Evolutionary conservation across 1,284 basidiomycete genomes (phyloP), one percentile per base, ranked within the genome.

Genomic region (Ustanciosporium gigantosporum): DNA sequence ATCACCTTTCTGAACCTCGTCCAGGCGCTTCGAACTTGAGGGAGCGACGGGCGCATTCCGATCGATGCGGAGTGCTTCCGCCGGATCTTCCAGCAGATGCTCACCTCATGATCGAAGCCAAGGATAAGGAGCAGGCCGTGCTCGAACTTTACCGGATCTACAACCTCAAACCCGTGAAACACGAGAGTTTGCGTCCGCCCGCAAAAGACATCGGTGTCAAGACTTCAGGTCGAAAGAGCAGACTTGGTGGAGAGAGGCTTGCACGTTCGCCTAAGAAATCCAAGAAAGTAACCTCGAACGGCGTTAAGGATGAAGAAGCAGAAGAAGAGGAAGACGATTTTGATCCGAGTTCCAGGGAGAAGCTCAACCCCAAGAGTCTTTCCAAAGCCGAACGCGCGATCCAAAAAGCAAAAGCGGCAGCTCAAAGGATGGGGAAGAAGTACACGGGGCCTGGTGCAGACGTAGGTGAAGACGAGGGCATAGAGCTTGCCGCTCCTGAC

Each of bases 41-140:
- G 35, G 89, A 92, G 78, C 81, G 85, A 53, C 82, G 91, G 55
- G 90, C 90, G 11, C 91, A 94, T 73, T 84, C 90, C 1, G 88
- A 92, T 74, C 82, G 89, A 20, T 90, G 88, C 68, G 81, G 84
- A 58, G 78, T 73, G 23, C 78, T 91, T 16, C 89, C 90, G 0
- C 77, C 77, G 0, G 85, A 86, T 34, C 45, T 80, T 21, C 78
- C 78, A 1, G 68, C 70, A 1, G 69, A 78, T 29, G 49, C 71
- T 46, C 90, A 94, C 78, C 76, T 94, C 60, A 94, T 94, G 91
- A 90, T 95, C 57, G 91, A 95, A 82, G 88, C 88, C 7, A 90
- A 91, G 77, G 88, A 90, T 77, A 91, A 92, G 80, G 91, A 94
- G 78, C 91, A 94, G 76, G 91, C 90, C 6, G 91, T 95, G 6